These are phyloP conservation scores for Paramecium octaurelia DNA, from an alignment of 73 alveolate genomes.

Conservation along the genomic window DNA sequence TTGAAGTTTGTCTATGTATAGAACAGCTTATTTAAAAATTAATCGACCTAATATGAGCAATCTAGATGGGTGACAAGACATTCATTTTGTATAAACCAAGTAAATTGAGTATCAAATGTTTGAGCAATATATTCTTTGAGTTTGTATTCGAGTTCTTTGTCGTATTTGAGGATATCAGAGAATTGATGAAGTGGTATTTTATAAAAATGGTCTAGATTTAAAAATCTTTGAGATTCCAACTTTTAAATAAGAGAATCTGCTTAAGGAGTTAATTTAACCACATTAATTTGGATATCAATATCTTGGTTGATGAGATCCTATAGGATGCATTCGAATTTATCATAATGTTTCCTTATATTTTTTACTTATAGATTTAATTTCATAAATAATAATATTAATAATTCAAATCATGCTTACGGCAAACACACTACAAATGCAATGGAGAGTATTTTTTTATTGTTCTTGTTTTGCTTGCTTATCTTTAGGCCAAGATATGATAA, in stretches of 20 bases:
- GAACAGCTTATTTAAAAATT: neutral
- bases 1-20: neutral
- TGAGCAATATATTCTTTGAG: neutral
- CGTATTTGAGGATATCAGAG: neutral
- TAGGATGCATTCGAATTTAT: too few relatives aligned
- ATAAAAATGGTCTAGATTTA: neutral
- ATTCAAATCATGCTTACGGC: conserved; percentile 49
- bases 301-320: too few relatives aligned
- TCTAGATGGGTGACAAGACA: neutral
- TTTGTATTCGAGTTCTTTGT: neutral
- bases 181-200: neutral
- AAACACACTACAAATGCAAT: conserved; percentile 41
- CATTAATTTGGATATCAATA: too few relatives aligned
- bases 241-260: neutral
- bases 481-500: conserved; percentile 30
- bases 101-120: neutral
- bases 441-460: conserved; percentile 34
- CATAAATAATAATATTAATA: neutral
- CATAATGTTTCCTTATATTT: too few relatives aligned
- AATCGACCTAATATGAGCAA: neutral
- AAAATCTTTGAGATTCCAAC: too few relatives aligned
- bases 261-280: too few relatives aligned
- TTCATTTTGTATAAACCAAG: neutral
- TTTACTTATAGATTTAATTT: neutral
- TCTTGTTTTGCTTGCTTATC: conserved; percentile 44